These are phyloP conservation scores for Aspergillus sclerotioniger DNA, from an alignment of 495 filamentous ascomycete species.

Conservation along the genomic window DNA sequence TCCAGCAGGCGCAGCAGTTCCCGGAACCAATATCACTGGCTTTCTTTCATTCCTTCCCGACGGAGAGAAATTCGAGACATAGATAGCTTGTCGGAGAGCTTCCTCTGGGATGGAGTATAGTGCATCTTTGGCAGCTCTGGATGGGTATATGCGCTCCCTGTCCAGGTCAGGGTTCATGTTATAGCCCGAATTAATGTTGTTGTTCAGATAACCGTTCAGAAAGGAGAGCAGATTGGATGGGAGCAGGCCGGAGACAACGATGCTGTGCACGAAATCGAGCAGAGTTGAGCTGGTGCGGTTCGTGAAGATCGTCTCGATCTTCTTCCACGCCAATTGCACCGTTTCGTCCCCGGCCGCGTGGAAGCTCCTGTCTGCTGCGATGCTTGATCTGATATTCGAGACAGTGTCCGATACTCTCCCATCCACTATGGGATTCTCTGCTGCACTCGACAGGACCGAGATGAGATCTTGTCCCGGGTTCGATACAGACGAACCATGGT, in stretches of 20 bases:
- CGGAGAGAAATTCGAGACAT: slow-evolving; percentile 42
- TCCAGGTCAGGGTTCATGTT: slow-evolving; percentile 11
- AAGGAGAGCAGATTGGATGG: slow-evolving; percentile 14
- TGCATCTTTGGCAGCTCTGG: slow-evolving; percentile 33
- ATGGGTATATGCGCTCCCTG: slow-evolving; percentile 24
- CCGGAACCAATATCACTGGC: slow-evolving; percentile 46
- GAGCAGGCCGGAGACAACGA: slow-evolving; percentile 16
- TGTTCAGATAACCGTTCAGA: slow-evolving; percentile 16
- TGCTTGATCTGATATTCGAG: slow-evolving; percentile 3
- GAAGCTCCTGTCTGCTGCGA: neutral
- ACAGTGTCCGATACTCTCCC: neutral
- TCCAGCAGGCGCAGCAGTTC: slow-evolving; percentile 42
- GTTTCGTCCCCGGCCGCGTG: neutral
- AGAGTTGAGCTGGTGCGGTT: slow-evolving; percentile 3
- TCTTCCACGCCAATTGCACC: neutral
- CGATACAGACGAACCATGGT: neutral
- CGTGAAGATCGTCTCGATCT: neutral
- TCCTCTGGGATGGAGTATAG: slow-evolving; percentile 41
- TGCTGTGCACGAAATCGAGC: slow-evolving; percentile 9
- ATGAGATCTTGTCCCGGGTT: neutral
- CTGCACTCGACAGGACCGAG: neutral
- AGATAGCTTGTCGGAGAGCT: slow-evolving; percentile 37
- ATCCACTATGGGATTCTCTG: neutral
- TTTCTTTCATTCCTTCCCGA: slow-evolving; percentile 31
- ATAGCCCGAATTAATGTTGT: slow-evolving; percentile 15